Conservation (phyloP, 2,329 filamentous ascomycete genomes). For the Pestalotiopsis sp. region DNA sequence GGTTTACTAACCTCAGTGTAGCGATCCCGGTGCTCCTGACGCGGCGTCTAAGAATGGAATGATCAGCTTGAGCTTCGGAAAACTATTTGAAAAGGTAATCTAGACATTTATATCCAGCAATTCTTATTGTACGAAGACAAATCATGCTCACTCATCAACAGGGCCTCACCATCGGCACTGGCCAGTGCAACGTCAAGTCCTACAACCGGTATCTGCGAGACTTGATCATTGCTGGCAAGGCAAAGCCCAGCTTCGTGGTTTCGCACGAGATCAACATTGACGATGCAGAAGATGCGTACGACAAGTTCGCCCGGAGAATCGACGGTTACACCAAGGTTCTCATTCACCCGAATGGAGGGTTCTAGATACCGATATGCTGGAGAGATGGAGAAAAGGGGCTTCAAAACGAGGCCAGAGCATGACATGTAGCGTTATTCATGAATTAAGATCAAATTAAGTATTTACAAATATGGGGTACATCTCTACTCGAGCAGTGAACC, state of each 20-base stretch:
- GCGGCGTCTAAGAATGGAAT: slow-evolving; percentile 63
- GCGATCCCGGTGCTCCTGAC: slow-evolving; percentile 65
- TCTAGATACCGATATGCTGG: not conserved
- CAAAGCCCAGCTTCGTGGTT: slow-evolving; percentile 69
- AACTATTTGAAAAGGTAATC: slow-evolving; percentile 67
- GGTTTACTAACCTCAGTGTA: not conserved
- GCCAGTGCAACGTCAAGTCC: slow-evolving; percentile 69
- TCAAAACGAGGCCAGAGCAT: not conserved
- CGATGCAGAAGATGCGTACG: slow-evolving; percentile 61
- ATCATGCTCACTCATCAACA: slow-evolving; percentile 23
- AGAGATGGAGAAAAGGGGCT: not conserved
- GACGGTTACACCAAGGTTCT: slow-evolving; percentile 71
- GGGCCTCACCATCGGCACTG: slow-evolving; percentile 62
- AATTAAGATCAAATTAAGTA: not conserved
- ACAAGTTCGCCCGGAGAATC: slow-evolving; percentile 67
- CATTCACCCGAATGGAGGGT: slow-evolving; percentile 63
- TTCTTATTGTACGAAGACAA: not conserved
- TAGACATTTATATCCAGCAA: not conserved
- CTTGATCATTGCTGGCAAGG: slow-evolving; percentile 65
- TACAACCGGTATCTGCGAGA: slow-evolving; percentile 70
- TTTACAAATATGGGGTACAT: not conserved
- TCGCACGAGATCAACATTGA: slow-evolving; percentile 67
- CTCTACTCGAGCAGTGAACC: no score
- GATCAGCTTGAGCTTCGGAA: slow-evolving; percentile 67
- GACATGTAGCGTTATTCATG: not conserved